Percentiles rank a stretch among this genome's conserved stretches.
phyloP scores from a whole-genome alignment of 179 eudicot genomes.

The Patellifolia procumbens region DNA sequence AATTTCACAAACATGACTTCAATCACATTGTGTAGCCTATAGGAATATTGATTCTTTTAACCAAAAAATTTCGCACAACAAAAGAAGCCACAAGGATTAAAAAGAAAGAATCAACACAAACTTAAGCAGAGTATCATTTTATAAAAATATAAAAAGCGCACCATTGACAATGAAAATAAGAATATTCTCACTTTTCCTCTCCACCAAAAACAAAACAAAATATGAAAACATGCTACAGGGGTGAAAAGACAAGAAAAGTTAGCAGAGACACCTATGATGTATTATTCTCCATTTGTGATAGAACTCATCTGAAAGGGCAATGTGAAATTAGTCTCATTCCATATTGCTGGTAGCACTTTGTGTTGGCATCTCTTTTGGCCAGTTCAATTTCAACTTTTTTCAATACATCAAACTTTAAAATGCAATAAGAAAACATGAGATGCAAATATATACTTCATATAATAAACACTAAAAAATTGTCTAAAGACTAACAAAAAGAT shows the following conservation, averaged over 20 bases:
- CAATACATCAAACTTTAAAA: neutral
- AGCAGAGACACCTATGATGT: conserved; percentile 4
- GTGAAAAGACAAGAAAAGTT: neutral
- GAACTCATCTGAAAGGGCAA: conserved; percentile 3
- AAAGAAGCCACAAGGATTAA: neutral
- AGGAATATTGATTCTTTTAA: neutral
- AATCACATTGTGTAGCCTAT: neutral
- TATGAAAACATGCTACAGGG: conserved; percentile 1
- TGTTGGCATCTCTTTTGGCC: conserved; percentile 1
- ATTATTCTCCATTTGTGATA: neutral
- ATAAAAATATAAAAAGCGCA: too few relatives aligned
- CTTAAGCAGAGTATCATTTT: neutral
- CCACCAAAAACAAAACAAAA: neutral
- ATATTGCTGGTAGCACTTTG: conserved; percentile 3
- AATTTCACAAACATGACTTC: neutral
- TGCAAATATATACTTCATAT: neutral
- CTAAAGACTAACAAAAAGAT: neutral
- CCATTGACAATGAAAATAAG: neutral
- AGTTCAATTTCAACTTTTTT: neutral
- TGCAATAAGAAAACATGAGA: neutral
- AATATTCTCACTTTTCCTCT: conserved; percentile 3
- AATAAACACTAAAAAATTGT: neutral
- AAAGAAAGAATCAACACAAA: neutral
- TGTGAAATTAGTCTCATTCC: neutral
- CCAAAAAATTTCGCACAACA: too few relatives aligned